Evolutionary conservation across 179 eudicot species (phyloP), one percentile per base, ranked within the genome.

Genomic region (Patellifolia procumbens): DNA sequence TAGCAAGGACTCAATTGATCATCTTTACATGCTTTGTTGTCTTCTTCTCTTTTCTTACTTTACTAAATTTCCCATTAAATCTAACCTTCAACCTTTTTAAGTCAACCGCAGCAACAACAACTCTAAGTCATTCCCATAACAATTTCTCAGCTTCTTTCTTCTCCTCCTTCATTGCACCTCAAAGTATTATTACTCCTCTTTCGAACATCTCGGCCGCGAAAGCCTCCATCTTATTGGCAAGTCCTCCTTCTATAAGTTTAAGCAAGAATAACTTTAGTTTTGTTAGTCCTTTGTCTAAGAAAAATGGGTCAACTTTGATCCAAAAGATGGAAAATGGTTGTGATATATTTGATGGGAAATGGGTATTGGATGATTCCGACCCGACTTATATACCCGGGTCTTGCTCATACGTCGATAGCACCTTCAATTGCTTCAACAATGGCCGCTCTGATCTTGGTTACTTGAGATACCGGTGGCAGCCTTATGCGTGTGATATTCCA

Each of bases 361-460:
- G 93, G 93, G 85, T 85, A 2, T 48, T 68, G 58, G 87, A 84
- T 77, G 71, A 81, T 68, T 74, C 75, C 1, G 77, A 70, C 48
- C 93, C 85, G 43, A 9, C 74, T 80, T 89, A 89, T 77, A 9
- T 49, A 72, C 91, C 88, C 7, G 93, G 91, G 62, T 86, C 91
- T 37, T 89, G 89, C 72, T 87, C 88, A 42, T 82, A 64, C 66
- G 70, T 89, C 20, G 93, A 88, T 53, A 35, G 73, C 56, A 67
- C 88, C 43, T 89, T 89, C 74, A 79, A 89, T 68, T 89, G 93
- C 79, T 85, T 78, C 86, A 82, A 82, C 76, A 89, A 89, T 79
- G 89, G 90, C 42, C 83, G 91, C 28, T 76, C 67, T 39, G 91
- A 88, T 86, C 76, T 83, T 28, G 83, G 72, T 46, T 89, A 86